A percentile compares a stretch with the other conserved stretches of the same genome.
These are phyloP conservation scores for Paecilomyces variotii DNA, from an alignment of 2,329 filamentous ascomycete genomes.

Conservation along the genomic window DNA sequence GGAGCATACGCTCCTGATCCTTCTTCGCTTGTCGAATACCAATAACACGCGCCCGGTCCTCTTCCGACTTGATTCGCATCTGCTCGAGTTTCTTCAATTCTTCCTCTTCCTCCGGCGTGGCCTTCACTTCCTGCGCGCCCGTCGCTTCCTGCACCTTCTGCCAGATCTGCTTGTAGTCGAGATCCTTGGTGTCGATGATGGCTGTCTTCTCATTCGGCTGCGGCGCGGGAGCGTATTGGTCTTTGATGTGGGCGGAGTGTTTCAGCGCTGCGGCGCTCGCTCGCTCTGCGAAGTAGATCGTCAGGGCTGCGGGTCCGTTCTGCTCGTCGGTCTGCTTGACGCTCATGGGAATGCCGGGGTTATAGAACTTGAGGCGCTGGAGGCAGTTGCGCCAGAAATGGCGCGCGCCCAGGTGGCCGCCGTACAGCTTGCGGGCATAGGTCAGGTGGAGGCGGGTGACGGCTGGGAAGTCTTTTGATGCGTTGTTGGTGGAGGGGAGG, in stretches of 20 bases:
- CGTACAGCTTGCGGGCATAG: slow-evolving; percentile 36
- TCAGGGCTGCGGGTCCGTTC: slow-evolving; percentile 29
- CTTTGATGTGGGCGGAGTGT: slow-evolving; percentile 17
- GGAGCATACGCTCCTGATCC: slow-evolving; percentile 38
- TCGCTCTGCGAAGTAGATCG: slow-evolving; percentile 34
- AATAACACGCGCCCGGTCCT: slow-evolving; percentile 31
- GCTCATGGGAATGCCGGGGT: slow-evolving; percentile 75
- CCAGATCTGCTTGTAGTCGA: slow-evolving; percentile 36
- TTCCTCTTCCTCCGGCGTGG: slow-evolving; percentile 25
- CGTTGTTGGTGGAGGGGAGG: slow-evolving; percentile 47
- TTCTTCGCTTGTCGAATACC: slow-evolving; percentile 35
- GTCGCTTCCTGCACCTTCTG: slow-evolving; percentile 34
- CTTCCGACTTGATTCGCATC: slow-evolving; percentile 26
- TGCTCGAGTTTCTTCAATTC: slow-evolving; percentile 28
- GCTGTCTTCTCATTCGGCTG: slow-evolving; percentile 23
- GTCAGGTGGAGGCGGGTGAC: slow-evolving; percentile 37
- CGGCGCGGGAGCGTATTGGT: slow-evolving; percentile 27
- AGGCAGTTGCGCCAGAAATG: slow-evolving; percentile 84
- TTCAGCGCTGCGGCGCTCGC: slow-evolving; percentile 17
- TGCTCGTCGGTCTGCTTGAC: slow-evolving; percentile 60
- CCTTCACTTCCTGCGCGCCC: slow-evolving; percentile 27
- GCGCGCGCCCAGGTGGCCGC: slow-evolving; percentile 44
- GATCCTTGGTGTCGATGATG: slow-evolving; percentile 31
- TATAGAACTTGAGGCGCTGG: slow-evolving; percentile 87
- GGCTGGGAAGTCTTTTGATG: slow-evolving; percentile 26